Evolutionary conservation across 2,329 filamentous ascomycete genomes (phyloP).

Genomic region (Knufia petricola): DNA sequence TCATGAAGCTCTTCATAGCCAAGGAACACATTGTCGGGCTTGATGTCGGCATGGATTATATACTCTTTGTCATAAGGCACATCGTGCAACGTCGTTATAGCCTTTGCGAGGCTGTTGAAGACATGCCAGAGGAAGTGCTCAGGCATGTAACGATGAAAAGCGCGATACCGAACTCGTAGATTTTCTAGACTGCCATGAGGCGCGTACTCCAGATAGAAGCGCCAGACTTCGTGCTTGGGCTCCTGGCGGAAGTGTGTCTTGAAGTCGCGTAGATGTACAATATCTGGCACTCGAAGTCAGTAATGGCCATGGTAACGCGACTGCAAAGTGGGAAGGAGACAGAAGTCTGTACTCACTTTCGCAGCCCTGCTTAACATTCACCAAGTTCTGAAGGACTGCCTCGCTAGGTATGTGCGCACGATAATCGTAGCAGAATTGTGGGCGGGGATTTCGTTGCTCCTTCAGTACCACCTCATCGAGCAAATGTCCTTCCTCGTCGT

Average conservation of each 20-base stretch:
- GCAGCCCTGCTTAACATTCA: neutral
- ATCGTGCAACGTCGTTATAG: constrained; percentile 12
- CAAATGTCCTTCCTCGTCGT: constrained; percentile 9
- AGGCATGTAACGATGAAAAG: constrained; percentile 16
- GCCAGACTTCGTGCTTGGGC: constrained; percentile 3
- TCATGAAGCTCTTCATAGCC: neutral
- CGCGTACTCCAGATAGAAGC: constrained; percentile 18
- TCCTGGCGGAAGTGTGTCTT: constrained; percentile 4
- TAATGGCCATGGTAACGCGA: constrained; percentile 13
- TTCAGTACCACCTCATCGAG: constrained; percentile 17
- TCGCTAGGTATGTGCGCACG: neutral
- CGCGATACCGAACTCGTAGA: constrained; percentile 12
- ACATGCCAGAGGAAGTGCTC: constrained; percentile 21
- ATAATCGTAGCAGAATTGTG: too few species aligned
- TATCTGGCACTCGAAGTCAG: constrained; percentile 2
- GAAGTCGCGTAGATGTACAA: constrained; percentile 14
- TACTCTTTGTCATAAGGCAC: constrained; percentile 23
- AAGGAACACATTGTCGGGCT: constrained; percentile 91
- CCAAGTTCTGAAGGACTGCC: neutral
- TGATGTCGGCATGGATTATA: constrained; percentile 89
- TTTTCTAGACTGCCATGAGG: constrained; percentile 12
- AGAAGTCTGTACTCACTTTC: neutral
- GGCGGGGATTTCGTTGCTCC: neutral
- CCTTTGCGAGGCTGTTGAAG: constrained; percentile 15
- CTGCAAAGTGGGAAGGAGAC: neutral